Conservation (phyloP, 1,139 yeast genomes). For the Yarrowia galli region DNA sequence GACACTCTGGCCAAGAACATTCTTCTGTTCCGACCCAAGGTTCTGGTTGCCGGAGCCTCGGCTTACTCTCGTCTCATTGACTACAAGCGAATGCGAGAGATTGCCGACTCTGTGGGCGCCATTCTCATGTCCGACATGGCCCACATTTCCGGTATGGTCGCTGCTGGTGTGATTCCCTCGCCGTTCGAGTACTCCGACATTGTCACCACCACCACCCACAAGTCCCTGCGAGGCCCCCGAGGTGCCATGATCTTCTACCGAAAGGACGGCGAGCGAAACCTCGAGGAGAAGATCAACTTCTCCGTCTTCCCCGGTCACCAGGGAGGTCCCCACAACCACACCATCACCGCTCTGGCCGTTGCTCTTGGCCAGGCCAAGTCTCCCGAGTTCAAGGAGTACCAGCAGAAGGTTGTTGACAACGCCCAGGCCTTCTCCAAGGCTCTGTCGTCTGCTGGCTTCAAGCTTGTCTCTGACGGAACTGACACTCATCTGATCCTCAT, state of each 20-base stretch:
- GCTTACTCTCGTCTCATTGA: slow-evolving; percentile 93
- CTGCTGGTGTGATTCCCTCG: slow-evolving; percentile 90
- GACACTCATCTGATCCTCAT: slow-evolving; percentile 92
- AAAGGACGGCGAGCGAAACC: slow-evolving; percentile 82
- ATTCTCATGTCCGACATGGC: slow-evolving; percentile 95
- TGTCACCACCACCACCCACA: slow-evolving; percentile 97
- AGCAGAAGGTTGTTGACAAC: slow-evolving; percentile 78
- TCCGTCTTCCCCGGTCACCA: slow-evolving; percentile 99
- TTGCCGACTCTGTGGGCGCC: slow-evolving; percentile 93
- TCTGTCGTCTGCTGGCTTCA: slow-evolving; percentile 70
- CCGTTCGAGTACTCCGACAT: slow-evolving; percentile 96
- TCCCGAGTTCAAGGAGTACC: slow-evolving; percentile 88
- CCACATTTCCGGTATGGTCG: slow-evolving; percentile 91
- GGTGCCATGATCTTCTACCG: slow-evolving; percentile 98
- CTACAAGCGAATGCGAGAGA: slow-evolving; percentile 84
- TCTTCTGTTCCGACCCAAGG: slow-evolving; percentile 87
- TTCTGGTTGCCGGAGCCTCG: slow-evolving; percentile 95
- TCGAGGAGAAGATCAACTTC: slow-evolving; percentile 89
- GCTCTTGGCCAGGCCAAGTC: slow-evolving; percentile 89
- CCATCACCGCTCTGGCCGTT: slow-evolving; percentile 93
- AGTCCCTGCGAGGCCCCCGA: slow-evolving; percentile 97
- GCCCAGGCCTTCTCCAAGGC: slow-evolving; percentile 79
- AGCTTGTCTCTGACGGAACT: slow-evolving; percentile 89
- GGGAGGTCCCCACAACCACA: slow-evolving; percentile 99
- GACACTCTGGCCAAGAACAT: slow-evolving; percentile 88